phyloP scores from a whole-genome alignment of 129 eudicot species.

The Flaveria brownii region DNA sequence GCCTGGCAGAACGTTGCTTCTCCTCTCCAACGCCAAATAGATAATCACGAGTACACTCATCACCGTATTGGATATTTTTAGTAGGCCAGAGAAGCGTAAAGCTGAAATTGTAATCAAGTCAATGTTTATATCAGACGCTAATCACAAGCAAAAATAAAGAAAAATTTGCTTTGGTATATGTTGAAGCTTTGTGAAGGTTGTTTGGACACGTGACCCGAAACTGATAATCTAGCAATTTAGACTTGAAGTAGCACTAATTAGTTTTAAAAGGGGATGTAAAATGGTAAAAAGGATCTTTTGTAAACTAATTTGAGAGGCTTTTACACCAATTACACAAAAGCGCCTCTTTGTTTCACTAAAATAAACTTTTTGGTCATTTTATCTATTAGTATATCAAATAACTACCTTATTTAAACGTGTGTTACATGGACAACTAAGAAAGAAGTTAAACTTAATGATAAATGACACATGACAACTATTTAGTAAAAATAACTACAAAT shows the following conservation, averaged over 20 bases:
- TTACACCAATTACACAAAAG: background rate
- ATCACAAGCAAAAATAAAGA: constrained; percentile 4
- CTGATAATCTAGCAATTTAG: background rate
- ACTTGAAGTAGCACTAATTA: background rate
- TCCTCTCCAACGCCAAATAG: constrained; percentile 93
- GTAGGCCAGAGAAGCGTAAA: constrained; percentile 92
- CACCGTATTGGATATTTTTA: constrained; percentile 57
- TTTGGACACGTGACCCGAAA: background rate
- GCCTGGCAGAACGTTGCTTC: constrained; percentile 90
- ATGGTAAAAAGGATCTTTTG: background rate
- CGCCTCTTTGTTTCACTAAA: background rate
- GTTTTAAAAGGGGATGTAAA: background rate
- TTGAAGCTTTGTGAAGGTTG: background rate
- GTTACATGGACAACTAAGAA: background rate
- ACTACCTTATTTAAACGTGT: background rate
- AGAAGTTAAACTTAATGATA: background rate
- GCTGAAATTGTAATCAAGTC: constrained; percentile 45
- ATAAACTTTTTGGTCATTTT: background rate
- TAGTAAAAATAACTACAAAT: background rate
- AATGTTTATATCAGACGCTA: constrained; percentile 21
- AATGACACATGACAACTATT: background rate
- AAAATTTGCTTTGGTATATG: background rate
- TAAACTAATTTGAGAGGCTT: background rate
- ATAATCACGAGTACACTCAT: constrained; percentile 94
- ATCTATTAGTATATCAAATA: background rate